Conservation (phyloP, 306 rosid genomes). For the Sicyos baderoa region DNA sequence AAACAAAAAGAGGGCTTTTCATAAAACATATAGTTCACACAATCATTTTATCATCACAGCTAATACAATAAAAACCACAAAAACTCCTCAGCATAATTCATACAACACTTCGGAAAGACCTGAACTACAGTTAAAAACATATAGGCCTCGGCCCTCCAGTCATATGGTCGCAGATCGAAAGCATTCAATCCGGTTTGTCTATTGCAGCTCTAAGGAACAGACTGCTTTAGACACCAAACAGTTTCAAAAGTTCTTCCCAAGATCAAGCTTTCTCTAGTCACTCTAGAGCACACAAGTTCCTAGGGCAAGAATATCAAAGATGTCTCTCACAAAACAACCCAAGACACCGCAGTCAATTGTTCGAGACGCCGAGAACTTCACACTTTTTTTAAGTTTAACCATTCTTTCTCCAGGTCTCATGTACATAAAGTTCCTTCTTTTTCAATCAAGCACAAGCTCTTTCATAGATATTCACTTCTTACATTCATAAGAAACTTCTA, state of each 20-base stretch:
- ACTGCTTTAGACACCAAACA: not conserved
- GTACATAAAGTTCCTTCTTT: not conserved
- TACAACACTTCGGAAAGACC: not conserved
- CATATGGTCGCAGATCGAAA: not conserved
- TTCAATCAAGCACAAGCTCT: not conserved
- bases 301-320: not conserved
- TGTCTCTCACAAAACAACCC: not conserved
- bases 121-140: not conserved
- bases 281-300: not conserved
- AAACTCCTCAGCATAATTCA: not conserved
- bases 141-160: not conserved
- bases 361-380: not conserved
- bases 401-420: not conserved
- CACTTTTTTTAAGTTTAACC: not conserved
- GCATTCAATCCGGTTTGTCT: not conserved
- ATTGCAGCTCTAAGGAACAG: not conserved
- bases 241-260: not conserved
- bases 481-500: not conserved
- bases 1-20: not conserved
- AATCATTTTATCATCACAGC: not conserved
- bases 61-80: not conserved
- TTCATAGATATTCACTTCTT: not conserved
- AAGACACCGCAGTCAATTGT: not conserved
- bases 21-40: not conserved
- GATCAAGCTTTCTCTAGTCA: not conserved